Evolutionary conservation across 805 yeast species (phyloP), one percentile per base, ranked within the genome.

Genomic region (Candida suzukii): DNA sequence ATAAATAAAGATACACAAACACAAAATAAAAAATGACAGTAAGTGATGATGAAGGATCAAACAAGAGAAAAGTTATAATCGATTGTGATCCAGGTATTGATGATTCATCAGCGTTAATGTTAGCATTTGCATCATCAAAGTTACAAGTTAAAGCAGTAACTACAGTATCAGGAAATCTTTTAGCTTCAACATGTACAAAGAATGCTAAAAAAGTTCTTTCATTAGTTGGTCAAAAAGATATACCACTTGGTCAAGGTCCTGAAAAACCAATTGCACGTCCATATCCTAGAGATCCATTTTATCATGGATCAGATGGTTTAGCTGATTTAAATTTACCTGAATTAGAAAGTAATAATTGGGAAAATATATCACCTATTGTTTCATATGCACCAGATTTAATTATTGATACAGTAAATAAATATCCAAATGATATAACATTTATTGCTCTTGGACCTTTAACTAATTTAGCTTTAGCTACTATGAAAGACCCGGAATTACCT

Each of bases 71-170:
- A 41, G 24, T 48, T 9, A 44, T 53, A 24, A 53, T 54, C n/a
- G 58, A 54, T 35, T 50, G 55, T 41, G 58, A 54, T 37, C 58
- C 57, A 14, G 58, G 58, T 16, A 54, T 53, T 39, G 57, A 54
- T 40, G 58, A 54, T 39, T 52, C 57, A 9, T 37, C 52, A 5
- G 58, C 58, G 8, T 27, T 54, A 18, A 40, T 54, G 31, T 42
- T 54, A 18, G 57, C 57, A 2, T 43, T 51, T 2, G 47, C 56
- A 5, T 52, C 53, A 4, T 48, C 46, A 1, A 51, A 47, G 24
- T 37, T 54, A n/a, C 50, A 52, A 31, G 58, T 53, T 22, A 39
- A 48, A 27, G 58, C 56, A 10, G 52, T 54, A 30, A 54, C 57
- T n/a, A 54, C 58, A 9, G 57, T 54, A 4, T 53, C 58, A 7